Evolutionary conservation across 2,329 filamentous ascomycete genomes (phyloP).

Genomic region (Trichoderma brevicompactum): DNA sequence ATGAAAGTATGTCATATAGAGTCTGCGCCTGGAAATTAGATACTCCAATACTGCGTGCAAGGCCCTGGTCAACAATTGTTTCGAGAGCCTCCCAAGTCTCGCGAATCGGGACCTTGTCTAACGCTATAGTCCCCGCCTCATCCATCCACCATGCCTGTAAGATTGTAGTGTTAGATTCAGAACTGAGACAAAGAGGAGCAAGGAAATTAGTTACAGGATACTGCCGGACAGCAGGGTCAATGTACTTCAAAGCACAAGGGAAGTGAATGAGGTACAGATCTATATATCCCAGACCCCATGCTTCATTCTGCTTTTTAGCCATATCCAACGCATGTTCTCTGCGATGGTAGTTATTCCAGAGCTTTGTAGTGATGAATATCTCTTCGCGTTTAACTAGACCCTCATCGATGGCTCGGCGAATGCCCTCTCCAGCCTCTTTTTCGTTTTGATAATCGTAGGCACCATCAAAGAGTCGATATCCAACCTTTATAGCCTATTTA

Average conservation of each 20-base stretch:
- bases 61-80: conserved; percentile 55
- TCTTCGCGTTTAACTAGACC: conserved; percentile 72
- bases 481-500: conserved; percentile 51
- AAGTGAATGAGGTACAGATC: conserved; percentile 83
- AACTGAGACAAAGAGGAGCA: neutral
- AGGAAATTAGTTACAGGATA: conserved; percentile 35
- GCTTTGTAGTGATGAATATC: conserved; percentile 86
- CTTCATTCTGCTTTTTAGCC: conserved; percentile 71
- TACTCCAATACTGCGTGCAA: conserved; percentile 65
- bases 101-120: conserved; percentile 66
- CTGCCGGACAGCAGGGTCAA: conserved; percentile 47
- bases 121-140: conserved; percentile 55
- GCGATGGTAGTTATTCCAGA: conserved; percentile 90
- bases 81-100: conserved; percentile 84
- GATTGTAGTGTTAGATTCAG: neutral
- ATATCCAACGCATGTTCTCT: conserved; percentile 73
- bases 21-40: conserved; percentile 72
- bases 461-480: conserved; percentile 58
- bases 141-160: conserved; percentile 2
- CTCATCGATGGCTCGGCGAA: conserved; percentile 59
- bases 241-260: conserved; percentile 51
- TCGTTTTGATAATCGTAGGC: conserved; percentile 67
- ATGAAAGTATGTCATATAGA: conserved; percentile 64
- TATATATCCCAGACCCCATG: conserved; percentile 84
- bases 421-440: conserved; percentile 66